These are phyloP conservation scores for Mychonastes homosphaera DNA, from an alignment of 139 green algal species.

Conservation along the genomic window DNA sequence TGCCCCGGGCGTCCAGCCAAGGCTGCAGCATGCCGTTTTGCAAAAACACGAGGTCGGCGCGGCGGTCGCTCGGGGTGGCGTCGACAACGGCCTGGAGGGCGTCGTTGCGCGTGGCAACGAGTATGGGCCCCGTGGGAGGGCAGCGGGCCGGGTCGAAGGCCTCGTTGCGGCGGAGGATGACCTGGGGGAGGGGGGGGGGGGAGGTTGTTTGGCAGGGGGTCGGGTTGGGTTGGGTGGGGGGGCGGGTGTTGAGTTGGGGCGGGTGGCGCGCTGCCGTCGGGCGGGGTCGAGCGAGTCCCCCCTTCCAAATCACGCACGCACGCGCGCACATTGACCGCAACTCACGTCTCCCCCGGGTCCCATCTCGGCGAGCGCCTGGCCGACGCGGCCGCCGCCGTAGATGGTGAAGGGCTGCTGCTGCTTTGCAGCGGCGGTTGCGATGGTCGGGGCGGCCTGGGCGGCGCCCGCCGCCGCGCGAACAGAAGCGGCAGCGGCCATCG, in stretches of 20 bases:
- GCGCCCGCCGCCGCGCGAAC: neutral
- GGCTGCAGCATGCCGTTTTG: constrained; percentile 98
- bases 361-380: constrained; percentile 66
- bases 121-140: constrained; percentile 74
- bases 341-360: constrained; percentile 54
- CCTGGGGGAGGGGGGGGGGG: constrained; percentile 16
- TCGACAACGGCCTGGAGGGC: constrained; percentile 62
- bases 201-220: neutral
- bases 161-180: constrained; percentile 49
- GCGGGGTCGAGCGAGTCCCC: neutral
- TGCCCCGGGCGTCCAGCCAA: constrained; percentile 69
- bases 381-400: constrained; percentile 71
- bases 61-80: constrained; percentile 43
- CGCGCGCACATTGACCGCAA: no score
- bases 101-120: constrained; percentile 88
- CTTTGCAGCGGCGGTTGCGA: neutral
- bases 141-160: constrained; percentile 23
- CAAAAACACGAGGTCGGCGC: constrained; percentile 93
- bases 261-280: neutral
- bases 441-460: neutral
- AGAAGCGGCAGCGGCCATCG: neutral
- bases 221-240: neutral
- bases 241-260: neutral
- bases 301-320: no score
- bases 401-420: constrained; percentile 56